These are phyloP conservation scores for Saccharomycopsis fodiens DNA, from an alignment of 805 yeast species.

Conservation along the genomic window DNA sequence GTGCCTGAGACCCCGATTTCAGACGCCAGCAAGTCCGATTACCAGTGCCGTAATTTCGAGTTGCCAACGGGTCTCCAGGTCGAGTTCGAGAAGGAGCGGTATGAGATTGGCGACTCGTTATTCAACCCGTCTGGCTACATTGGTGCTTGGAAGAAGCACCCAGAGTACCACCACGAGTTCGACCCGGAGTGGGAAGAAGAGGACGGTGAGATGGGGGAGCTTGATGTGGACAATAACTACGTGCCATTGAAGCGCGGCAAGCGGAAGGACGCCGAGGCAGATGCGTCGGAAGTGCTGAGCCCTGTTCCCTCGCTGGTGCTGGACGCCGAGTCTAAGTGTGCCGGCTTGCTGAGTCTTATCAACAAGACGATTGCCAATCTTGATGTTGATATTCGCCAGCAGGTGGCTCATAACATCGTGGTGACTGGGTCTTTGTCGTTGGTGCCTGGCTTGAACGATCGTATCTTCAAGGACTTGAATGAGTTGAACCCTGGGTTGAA, in stretches of 20 bases:
- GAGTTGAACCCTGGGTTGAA: slow-evolving; percentile 75
- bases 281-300: not conserved
- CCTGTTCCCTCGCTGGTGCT: slow-evolving; percentile 30
- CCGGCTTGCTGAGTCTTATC: slow-evolving; percentile 16
- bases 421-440: slow-evolving; percentile 80
- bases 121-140: slow-evolving; percentile 52
- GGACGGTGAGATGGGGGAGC: slow-evolving; percentile 49
- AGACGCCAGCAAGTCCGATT: slow-evolving; percentile 19
- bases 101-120: slow-evolving; percentile 60
- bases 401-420: slow-evolving; percentile 81
- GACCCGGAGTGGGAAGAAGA: slow-evolving; percentile 30
- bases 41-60: slow-evolving; percentile 47
- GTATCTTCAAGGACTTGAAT: slow-evolving; percentile 64
- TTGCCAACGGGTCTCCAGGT: slow-evolving; percentile 68
- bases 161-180: slow-evolving; percentile 20
- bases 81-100: slow-evolving; percentile 54
- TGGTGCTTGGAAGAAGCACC: slow-evolving; percentile 20
- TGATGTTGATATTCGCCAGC: slow-evolving; percentile 79
- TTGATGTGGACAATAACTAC: slow-evolving; percentile 48
- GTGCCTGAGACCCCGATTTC: slow-evolving; percentile 38
- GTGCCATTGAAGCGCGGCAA: slow-evolving; percentile 62
- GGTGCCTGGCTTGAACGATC: slow-evolving; percentile 73
- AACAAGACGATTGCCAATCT: slow-evolving; percentile 28
- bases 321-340: not conserved
- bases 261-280: slow-evolving; percentile 25